Evolutionary conservation across 106 monocot species (phyloP), one percentile per base, ranked within the genome.

Genomic region (Acanthochlamys bracteata): DNA sequence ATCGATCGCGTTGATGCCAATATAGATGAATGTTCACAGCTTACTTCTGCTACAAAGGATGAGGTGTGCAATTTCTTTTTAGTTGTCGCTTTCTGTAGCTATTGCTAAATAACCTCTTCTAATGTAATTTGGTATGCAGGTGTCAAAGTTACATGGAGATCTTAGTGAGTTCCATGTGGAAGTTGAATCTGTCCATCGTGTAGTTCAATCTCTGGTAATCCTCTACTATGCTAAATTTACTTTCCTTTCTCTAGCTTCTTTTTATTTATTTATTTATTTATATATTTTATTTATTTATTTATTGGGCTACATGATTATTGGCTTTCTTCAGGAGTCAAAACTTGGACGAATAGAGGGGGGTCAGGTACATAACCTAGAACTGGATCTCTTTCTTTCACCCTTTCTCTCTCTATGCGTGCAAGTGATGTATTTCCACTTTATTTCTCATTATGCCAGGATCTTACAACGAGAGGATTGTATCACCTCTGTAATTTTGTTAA

Each of bases 1-100:
- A 82, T 86, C 59, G 82, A 86, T 68, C 75, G 66, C 17, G 79
- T 86, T 25, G 86, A 82, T 67, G n/a, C 41, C 73, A 70, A 63
- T 53, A 59, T 86, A 55, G 79, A 86, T 55, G 82, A 86, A 66
- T 82, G 79, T 49, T 70, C 46, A 65, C 72, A 79, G 56, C 76
- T 86, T 59, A 73, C 69, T 67, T 45, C 56, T 60, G 69, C 72
- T 20, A 86, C 86, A 21, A 74, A 70, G 71, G 68, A 70, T 45
- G 82, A 82, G 82, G 86, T 79, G 41, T 59, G n/a, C 20, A 20
- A 21, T 55, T 15, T 21, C 20, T 21, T 55, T n/a, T n/a, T n/a
- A n/a, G n/a, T n/a, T 20, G 22, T 13, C 19, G 9, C 2, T 55
- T 10, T 21, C 22, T 55, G 10, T 20, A 20, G 55, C 19, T 10